Percentiles rank a stretch among this genome's conserved stretches.
Conservation (phyloP, 129 eudicot species). For the Solidago caesia region DNA sequence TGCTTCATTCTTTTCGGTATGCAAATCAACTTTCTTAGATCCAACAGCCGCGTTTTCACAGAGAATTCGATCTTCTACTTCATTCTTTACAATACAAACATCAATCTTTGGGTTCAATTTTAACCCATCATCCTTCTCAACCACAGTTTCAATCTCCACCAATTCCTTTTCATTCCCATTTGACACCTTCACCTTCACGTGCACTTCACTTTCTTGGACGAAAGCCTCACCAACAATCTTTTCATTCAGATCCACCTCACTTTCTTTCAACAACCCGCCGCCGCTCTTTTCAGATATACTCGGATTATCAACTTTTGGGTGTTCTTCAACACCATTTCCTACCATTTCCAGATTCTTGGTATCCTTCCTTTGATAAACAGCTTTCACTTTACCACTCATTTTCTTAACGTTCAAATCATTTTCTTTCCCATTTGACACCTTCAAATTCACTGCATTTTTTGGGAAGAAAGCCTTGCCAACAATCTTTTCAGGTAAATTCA, state of each 20-base stretch:
- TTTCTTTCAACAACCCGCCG: neutral
- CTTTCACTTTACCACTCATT: conserved; percentile 15
- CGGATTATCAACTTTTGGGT: conserved; percentile 7
- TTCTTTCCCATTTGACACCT: conserved; percentile 13
- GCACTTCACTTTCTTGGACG: conserved; percentile 4
- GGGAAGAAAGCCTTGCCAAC: neutral
- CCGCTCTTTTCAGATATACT: conserved; percentile 1
- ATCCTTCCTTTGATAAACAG: conserved; percentile 34
- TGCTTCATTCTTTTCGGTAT: conserved; percentile 5
- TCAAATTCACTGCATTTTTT: conserved; percentile 12
- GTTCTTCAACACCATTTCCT: conserved; percentile 18
- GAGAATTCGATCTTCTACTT: too few species aligned
- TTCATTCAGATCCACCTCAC: neutral
- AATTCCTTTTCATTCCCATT: conserved; percentile 19
- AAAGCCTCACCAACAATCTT: neutral
- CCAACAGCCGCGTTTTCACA: too few species aligned
- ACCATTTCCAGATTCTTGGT: neutral
- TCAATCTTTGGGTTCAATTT: neutral
- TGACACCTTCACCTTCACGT: neutral
- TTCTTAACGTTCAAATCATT: neutral
- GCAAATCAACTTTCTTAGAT: neutral
- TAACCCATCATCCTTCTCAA: conserved; percentile 19
- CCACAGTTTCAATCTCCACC: conserved; percentile 24
- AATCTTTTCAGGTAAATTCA: neutral
- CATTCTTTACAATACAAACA: neutral